Base-by-base conservation (phyloP, 2,329 filamentous ascomycete genomes). In the Paecilomyces fulvus region DNA sequence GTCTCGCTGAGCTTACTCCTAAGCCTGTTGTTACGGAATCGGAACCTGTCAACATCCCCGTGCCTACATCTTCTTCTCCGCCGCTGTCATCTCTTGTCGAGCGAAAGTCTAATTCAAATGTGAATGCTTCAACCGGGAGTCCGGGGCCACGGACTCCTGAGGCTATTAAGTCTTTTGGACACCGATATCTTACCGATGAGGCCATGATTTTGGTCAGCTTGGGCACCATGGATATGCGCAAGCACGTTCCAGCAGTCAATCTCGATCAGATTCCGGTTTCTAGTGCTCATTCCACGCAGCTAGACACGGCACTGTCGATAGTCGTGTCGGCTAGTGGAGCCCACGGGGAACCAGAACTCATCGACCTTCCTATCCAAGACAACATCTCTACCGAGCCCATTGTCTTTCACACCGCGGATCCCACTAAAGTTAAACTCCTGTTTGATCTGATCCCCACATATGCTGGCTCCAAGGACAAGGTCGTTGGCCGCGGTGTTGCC, bases 361-460 rank as follows among this genome's bases (percentile, higher is more conserved):
- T 97, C 63, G 94, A 99, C 71, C 79, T 99, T 9, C 94, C 94
- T 0, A 88, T 96, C 0, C 90, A 96, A 63, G 92, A 96, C 55
- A 95, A 92, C 63, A 90, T 96, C 62, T 87, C 88, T 33, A 97
- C 94, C 0, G 92, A 96, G 64, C 94, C 94, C 0, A 90, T 99
- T 49, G 86, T 90, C 0, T 99, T 99, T 73, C 90, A 86, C 56
- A 87, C 92, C 0, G 80, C 74, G 1, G 90, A 97, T 67, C 80
- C 86, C 0, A 80, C 82, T 28, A 90, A 90, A 65, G 92, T 96
- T 58, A 95, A 92, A 70, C 77, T 99, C 9, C 79, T 95, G 54
- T 99, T 99, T 65, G 94, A 99, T 65, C 89, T 99, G 62, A 86
- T 97, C 1, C 94, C 92, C 1, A 99, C 94, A 0, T 97, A 97